phyloP scores from a whole-genome alignment of 768 basidiomycete species.

The Pisolithus microcarpus region DNA sequence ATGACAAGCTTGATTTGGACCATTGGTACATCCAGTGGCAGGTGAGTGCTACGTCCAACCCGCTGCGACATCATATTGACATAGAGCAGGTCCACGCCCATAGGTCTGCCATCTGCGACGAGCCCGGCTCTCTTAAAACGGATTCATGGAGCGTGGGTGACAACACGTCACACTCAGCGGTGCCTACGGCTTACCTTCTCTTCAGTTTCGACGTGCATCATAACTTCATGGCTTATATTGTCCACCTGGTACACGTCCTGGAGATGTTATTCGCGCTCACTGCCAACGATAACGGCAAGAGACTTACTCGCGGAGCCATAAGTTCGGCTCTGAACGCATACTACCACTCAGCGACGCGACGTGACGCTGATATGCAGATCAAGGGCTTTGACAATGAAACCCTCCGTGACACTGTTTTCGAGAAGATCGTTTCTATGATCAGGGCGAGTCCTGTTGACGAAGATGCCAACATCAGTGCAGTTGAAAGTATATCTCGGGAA shows the following conservation, averaged over 20 bases:
- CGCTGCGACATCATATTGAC: background rate
- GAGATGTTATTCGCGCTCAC: background rate
- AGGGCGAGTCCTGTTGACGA: too few species aligned
- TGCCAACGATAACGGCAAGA: background rate
- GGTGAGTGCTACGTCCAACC: background rate
- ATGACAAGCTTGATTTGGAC: background rate
- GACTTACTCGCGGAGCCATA: background rate
- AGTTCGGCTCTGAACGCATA: background rate
- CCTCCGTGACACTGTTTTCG: too few species aligned
- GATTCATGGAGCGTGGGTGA: background rate
- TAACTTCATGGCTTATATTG: background rate
- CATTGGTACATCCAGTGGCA: too few species aligned
- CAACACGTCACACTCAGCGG: background rate
- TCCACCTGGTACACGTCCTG: background rate
- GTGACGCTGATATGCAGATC: background rate
- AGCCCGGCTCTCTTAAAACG: background rate
- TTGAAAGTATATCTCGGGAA: too few species aligned
- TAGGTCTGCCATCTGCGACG: background rate
- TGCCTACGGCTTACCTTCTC: background rate
- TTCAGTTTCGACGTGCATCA: background rate
- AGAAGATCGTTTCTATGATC: too few species aligned
- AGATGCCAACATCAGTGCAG: too few species aligned
- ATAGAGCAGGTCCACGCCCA: background rate
- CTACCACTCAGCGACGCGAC: background rate
- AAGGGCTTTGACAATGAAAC: background rate